Conservation (phyloP, 225 moss, liverwort and hornwort genomes). For the Thuidium tamariscinum region DNA sequence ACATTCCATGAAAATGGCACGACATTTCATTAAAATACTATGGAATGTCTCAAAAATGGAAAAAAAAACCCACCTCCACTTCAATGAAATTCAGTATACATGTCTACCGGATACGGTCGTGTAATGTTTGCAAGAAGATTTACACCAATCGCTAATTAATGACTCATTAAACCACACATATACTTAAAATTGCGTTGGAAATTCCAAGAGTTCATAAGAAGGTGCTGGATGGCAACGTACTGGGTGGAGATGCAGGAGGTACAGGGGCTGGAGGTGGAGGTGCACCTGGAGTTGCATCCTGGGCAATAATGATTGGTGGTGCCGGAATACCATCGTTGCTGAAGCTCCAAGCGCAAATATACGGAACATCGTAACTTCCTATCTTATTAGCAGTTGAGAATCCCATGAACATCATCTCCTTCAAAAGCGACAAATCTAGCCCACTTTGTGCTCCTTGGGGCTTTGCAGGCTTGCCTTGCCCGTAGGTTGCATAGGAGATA, state of each 20-base stretch:
- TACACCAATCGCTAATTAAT: neutral
- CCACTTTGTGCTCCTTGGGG: neutral
- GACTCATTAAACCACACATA: neutral
- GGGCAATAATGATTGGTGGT: neutral
- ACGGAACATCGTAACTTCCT: rapidly evolving
- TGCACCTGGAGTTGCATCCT: neutral
- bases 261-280: neutral
- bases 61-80: too few relatives aligned
- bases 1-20: too few relatives aligned
- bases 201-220: neutral
- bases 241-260: neutral
- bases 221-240: neutral
- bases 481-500: neutral
- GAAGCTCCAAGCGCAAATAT: neutral
- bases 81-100: too few relatives aligned
- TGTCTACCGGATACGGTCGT: neutral
- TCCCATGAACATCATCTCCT: neutral
- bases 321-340: neutral
- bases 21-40: too few relatives aligned
- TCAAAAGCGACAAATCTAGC: neutral
- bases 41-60: too few relatives aligned
- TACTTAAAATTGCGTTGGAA: neutral
- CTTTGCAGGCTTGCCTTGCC: neutral
- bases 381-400: neutral
- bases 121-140: neutral